phyloP scores from a whole-genome alignment of 1,284 basidiomycete species.

The Cryptococcus jaspeensis region DNA sequence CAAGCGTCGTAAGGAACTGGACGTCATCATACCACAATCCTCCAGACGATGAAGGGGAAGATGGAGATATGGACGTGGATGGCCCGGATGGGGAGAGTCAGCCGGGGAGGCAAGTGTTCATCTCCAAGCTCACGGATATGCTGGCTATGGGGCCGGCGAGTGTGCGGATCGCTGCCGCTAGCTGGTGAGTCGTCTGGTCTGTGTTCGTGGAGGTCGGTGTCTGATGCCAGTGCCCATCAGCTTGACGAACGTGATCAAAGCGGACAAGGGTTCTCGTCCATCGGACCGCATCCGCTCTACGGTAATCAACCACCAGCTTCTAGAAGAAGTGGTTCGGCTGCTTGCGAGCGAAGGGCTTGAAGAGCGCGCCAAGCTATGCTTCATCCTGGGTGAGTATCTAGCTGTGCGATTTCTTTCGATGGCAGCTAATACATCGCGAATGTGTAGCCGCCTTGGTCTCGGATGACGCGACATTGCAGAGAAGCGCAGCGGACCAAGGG shows the following conservation, averaged over 20 bases:
- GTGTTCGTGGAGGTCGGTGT: not conserved
- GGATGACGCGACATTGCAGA: conserved; percentile 67
- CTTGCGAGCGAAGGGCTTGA: conserved; percentile 34
- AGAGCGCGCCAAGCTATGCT: conserved; percentile 57
- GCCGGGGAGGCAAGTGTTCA: conserved; percentile 13
- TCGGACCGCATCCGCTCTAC: conserved; percentile 14
- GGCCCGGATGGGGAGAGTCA: conserved; percentile 4
- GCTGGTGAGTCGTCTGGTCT: conserved; percentile 32
- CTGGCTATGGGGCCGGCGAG: conserved; percentile 32
- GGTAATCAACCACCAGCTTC: conserved; percentile 23
- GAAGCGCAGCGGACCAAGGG: conserved; percentile 32
- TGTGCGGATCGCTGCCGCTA: conserved; percentile 43
- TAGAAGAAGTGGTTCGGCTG: conserved; percentile 34
- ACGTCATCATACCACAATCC: conserved; percentile 1
- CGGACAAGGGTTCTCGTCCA: conserved; percentile 23
- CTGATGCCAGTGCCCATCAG: conserved; percentile 14
- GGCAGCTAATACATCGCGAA: too few species aligned
- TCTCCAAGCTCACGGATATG: conserved; percentile 28
- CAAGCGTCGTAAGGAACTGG: conserved; percentile 25
- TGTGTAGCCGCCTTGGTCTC: conserved; percentile 64
- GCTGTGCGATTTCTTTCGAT: conserved; percentile 27
- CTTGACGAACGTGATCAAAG: conserved; percentile 43
- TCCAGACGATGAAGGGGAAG: conserved; percentile 6
- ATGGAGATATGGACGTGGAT: conserved; percentile 5
- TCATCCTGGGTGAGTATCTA: conserved; percentile 60